Conservation (phyloP, 306 rosid species). For the Carpinus fangiana region DNA sequence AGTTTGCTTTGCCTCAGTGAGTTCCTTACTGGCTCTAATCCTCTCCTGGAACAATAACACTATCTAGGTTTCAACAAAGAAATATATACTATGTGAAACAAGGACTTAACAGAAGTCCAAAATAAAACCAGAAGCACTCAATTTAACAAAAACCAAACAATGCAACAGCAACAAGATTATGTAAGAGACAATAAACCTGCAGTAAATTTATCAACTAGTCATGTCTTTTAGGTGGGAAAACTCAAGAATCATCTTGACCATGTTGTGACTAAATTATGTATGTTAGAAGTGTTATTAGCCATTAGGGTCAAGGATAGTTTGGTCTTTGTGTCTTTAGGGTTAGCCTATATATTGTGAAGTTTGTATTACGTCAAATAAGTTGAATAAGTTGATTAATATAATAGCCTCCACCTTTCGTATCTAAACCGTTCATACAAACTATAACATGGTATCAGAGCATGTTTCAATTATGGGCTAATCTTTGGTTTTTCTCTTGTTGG, state of each 20-base stretch:
- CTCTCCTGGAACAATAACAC: slow-evolving; percentile 54
- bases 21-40: slow-evolving; percentile 62
- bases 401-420: no score
- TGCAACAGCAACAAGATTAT: background rate
- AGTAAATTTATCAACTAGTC: background rate
- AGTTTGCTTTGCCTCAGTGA: slow-evolving; percentile 51
- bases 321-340: no score
- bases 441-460: no score
- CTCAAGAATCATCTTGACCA: background rate
- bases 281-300: no score
- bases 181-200: background rate
- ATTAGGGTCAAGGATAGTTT: no score
- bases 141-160: background rate
- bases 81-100: background rate
- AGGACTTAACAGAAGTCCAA: background rate
- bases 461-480: no score
- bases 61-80: slow-evolving; percentile 8
- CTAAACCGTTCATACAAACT: no score
- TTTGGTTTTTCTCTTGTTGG: no score
- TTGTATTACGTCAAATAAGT: no score
- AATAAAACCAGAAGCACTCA: background rate
- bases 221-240: background rate
- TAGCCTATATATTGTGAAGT: no score
- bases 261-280: no score
- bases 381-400: no score